phyloP scores from a whole-genome alignment of 768 basidiomycete genomes.

The Lactarius hengduanensis region DNA sequence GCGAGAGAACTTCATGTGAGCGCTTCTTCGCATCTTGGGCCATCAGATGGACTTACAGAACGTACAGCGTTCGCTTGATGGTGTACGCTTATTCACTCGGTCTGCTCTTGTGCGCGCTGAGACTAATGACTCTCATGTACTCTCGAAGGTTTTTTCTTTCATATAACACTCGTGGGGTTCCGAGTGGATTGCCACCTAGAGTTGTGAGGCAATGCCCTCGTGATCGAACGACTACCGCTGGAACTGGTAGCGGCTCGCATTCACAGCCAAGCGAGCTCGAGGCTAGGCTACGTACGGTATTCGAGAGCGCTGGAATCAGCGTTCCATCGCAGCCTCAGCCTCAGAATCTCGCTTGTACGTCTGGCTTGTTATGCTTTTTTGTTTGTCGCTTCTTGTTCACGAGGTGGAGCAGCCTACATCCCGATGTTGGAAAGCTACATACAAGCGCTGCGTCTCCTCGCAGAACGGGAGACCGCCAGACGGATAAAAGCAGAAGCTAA shows the following conservation, averaged over 20 bases:
- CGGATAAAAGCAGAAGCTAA: conserved; percentile 10
- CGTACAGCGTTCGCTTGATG: conserved; percentile 9
- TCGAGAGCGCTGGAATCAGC: conserved; percentile 11
- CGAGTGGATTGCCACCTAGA: background rate
- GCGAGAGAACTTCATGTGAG: conserved; percentile 16
- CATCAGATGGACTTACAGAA: conserved; percentile 2
- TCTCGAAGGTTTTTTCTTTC: conserved; percentile 16
- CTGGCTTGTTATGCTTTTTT: background rate
- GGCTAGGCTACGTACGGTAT: conserved; percentile 4
- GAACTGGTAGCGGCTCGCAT: background rate
- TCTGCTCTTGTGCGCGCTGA: background rate
- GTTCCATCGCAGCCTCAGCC: background rate
- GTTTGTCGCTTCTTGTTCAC: conserved; percentile 2
- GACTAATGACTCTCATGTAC: background rate
- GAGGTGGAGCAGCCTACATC: background rate
- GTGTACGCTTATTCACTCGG: conserved; percentile 15
- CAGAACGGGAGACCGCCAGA: background rate
- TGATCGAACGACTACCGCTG: background rate
- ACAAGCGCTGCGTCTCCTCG: background rate
- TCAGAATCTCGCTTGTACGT: conserved; percentile 14
- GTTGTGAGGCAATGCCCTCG: background rate
- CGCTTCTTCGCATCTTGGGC: background rate
- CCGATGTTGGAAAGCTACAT: conserved; percentile 3
- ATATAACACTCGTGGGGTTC: conserved; percentile 1
- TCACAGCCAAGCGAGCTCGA: conserved; percentile 3